A percentile compares a stretch with the other conserved stretches of the same genome.
These are phyloP conservation scores for Fusarium austroafricanum DNA, from an alignment of 2,329 filamentous ascomycete genomes.

Conservation along the genomic window DNA sequence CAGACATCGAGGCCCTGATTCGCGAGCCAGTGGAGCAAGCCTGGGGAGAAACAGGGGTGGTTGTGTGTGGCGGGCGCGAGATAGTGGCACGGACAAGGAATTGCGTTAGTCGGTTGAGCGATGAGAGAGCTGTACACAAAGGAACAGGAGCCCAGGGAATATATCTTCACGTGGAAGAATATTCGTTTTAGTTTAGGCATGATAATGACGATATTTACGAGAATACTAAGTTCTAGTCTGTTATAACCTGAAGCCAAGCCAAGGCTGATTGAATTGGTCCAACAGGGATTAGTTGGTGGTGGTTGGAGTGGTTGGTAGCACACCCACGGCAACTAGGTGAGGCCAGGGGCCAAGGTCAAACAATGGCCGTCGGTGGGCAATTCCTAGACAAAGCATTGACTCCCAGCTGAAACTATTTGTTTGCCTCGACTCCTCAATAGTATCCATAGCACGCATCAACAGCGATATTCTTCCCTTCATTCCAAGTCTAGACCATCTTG, in stretches of 20 bases:
- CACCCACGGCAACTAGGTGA: not conserved
- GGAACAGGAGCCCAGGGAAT: constrained; percentile 73
- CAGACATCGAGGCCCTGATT: constrained; percentile 64
- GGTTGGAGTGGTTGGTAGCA: constrained; percentile 4
- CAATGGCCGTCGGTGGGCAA: constrained; percentile 3
- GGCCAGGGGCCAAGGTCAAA: not conserved
- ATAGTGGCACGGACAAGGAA: constrained; percentile 66
- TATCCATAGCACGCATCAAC: not conserved
- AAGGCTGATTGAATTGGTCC: not conserved
- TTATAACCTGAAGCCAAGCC: no score
- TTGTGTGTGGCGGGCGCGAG: constrained; percentile 69
- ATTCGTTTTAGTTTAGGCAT: constrained; percentile 59
- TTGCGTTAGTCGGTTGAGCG: constrained; percentile 65
- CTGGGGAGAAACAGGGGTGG: constrained; percentile 70
- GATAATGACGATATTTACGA: not conserved
- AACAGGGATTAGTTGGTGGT: constrained; percentile 7
- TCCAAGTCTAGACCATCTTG: constrained; percentile 22
- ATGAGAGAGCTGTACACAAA: constrained; percentile 73
- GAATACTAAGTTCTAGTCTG: no score
- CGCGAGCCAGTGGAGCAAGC: constrained; percentile 66
- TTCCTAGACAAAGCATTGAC: not conserved
- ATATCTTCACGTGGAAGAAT: constrained; percentile 70
- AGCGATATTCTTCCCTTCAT: not conserved
- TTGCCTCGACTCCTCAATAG: not conserved
- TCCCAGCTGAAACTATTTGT: not conserved